Evolutionary conservation across 169 alveolate species (phyloP).

Genomic region (Plasmodium adleri): DNA sequence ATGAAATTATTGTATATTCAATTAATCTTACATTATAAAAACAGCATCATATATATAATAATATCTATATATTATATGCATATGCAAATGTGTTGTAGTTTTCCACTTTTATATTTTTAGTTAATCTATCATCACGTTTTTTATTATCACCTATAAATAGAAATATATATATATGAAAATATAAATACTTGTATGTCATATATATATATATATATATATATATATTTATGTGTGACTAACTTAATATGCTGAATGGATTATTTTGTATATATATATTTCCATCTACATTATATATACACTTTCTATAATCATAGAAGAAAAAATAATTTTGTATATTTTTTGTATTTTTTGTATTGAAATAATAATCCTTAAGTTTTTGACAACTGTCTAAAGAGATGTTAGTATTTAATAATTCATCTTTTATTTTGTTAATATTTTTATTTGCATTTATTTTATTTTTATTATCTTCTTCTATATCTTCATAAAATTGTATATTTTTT

Average conservation of each 20-base stretch:
- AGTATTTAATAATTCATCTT: slow-evolving; percentile 12
- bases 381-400: slow-evolving; percentile 40
- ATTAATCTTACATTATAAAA: too few species aligned
- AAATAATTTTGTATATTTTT: slow-evolving; percentile 44
- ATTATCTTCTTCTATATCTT: slow-evolving; percentile 16
- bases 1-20: too few species aligned
- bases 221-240: not conserved
- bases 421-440: slow-evolving; percentile 16
- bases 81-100: slow-evolving; percentile 51
- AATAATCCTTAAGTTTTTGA: slow-evolving; percentile 33
- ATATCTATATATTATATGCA: slow-evolving; percentile 38
- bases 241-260: slow-evolving; percentile 35
- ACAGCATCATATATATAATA: not conserved
- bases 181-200: not conserved
- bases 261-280: slow-evolving; percentile 50
- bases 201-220: not conserved
- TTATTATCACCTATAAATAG: slow-evolving; percentile 8
- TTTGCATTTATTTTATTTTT: not conserved
- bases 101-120: not conserved
- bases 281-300: slow-evolving; percentile 44
- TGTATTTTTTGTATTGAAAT: slow-evolving; percentile 31
- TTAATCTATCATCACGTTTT: slow-evolving; percentile 31
- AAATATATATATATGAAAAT: not conserved
- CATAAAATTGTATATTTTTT: slow-evolving; percentile 20
- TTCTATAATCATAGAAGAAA: slow-evolving; percentile 59